Base-by-base conservation (phyloP, 2,329 filamentous ascomycete genomes). In the Microthyrium microscopicum region DNA sequence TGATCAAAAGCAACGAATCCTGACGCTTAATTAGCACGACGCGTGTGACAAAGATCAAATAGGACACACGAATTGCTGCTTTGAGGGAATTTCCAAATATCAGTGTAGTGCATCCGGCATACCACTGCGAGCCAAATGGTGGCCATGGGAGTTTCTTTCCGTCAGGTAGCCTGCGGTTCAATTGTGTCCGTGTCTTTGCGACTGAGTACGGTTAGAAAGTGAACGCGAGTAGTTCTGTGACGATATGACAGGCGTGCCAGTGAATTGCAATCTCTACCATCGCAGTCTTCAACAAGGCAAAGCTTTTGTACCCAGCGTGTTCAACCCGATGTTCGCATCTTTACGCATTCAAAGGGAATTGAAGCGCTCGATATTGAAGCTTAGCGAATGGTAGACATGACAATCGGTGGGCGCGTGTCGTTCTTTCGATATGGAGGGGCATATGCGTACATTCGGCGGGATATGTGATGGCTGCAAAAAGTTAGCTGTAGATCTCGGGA, bases 81-180 rank as follows among this genome's bases (percentile, higher is more conserved):
- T 98, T 98, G 52, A 89, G 68, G 34, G 84, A 91, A 60, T 98
- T 98, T 40, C 89, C 89, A 44, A 95, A 83, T 39, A 98, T 92
- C 52, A 94, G 61, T 19, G 89, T 95, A 29, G 89, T 95, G 61
- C 89, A 98, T 24, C 89, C 89, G 9, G 89, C 87, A 56, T 98
- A 98, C 89, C 89, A 98, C 56, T 92, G 83, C 46, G 60, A 65
- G 31, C 89, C 89, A 49, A 95, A 95, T 8, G 82, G 81, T 27
- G 89, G 89, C 80, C 83, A 94, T 34, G 87, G 84, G 20, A 94
- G 69, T 62, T 92, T 94, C 63, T 91, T 66, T 29, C 76, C 77
- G 35, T 78, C 75, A 31, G 79, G 66, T 48, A 95, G 65, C 46
- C 76, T 73, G 44, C 77, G 73, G 56, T 98, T 98, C 49, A 98